Percentiles rank a stretch among this genome's conserved stretches.
These are phyloP conservation scores for Botryotinia calthae DNA, from an alignment of 2,329 filamentous ascomycete genomes.

Conservation along the genomic window DNA sequence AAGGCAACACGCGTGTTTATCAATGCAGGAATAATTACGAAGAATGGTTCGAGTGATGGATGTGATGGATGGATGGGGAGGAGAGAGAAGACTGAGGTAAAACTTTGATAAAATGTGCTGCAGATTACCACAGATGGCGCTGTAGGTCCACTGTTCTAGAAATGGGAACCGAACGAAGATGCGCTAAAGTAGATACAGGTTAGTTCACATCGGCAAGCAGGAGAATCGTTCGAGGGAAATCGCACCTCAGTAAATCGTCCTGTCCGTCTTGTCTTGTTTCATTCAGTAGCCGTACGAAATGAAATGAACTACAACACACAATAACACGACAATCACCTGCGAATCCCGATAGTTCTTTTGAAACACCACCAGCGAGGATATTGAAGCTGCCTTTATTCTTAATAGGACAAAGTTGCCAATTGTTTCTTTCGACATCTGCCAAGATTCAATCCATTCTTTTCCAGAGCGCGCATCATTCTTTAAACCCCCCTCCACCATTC, in stretches of 20 bases:
- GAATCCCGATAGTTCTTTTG: background rate
- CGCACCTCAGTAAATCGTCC: conserved; percentile 11
- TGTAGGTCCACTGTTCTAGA: background rate
- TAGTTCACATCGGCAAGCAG: conserved; percentile 12
- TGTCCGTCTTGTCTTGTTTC: background rate
- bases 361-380: background rate
- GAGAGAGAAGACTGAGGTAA: background rate
- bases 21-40: background rate
- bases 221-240: conserved; percentile 22
- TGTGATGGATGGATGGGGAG: too few species aligned
- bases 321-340: background rate
- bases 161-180: background rate
- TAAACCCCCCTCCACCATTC: conserved; percentile 15
- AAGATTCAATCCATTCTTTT: conserved; percentile 8
- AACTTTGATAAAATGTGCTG: background rate
- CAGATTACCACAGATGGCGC: too few species aligned
- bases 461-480: conserved; percentile 16
- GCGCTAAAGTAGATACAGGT: conserved; percentile 14
- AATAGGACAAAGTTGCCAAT: background rate
- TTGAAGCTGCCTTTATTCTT: background rate
- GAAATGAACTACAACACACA: background rate
- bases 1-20: too few species aligned
- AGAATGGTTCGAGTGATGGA: background rate
- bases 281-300: background rate
- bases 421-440: conserved; percentile 11